Conservation (phyloP, 805 yeast species). For the Lachancea fermentati region DNA sequence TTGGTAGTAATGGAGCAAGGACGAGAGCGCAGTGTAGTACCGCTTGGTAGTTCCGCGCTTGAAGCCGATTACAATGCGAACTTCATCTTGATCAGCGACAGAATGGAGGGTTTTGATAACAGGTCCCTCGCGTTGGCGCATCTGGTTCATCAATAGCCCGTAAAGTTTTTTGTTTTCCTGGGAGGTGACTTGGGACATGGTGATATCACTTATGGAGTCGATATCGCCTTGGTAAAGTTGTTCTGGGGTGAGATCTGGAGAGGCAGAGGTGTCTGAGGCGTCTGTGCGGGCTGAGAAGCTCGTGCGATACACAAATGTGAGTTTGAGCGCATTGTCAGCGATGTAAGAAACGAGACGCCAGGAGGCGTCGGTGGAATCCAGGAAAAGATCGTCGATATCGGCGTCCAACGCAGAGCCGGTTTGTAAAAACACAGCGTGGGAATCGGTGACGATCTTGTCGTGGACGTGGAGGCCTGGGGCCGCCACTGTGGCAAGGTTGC, state of each 20-base stretch:
- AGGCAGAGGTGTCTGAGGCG: slow-evolving; percentile 20
- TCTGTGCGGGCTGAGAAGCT: slow-evolving; percentile 31
- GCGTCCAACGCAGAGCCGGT: slow-evolving; percentile 59
- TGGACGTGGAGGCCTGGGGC: slow-evolving; percentile 52
- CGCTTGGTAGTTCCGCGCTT: slow-evolving; percentile 79
- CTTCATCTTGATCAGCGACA: slow-evolving; percentile 73
- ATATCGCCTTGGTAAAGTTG: slow-evolving; percentile 40
- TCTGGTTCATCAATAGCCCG: slow-evolving; percentile 62
- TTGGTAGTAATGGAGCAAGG: slow-evolving; percentile 84
- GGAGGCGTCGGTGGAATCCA: slow-evolving; percentile 56
- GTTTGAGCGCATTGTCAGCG: slow-evolving; percentile 30
- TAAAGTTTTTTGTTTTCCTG: slow-evolving; percentile 74
- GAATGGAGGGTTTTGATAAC: slow-evolving; percentile 77
- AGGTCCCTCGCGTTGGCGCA: slow-evolving; percentile 78
- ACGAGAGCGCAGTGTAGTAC: slow-evolving; percentile 79
- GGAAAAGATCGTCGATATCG: slow-evolving; percentile 73
- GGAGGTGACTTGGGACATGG: slow-evolving; percentile 74
- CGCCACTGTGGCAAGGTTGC: background rate
- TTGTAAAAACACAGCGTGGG: slow-evolving; percentile 89
- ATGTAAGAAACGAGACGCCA: slow-evolving; percentile 63
- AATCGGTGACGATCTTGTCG: slow-evolving; percentile 71
- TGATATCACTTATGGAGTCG: slow-evolving; percentile 66
- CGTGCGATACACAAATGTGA: slow-evolving; percentile 71
- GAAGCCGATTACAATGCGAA: slow-evolving; percentile 83
- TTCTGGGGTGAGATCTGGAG: slow-evolving; percentile 13